Evolutionary conservation across 345 rosid genomes (phyloP).

Genomic region (Bruguiera gymnorhiza): DNA sequence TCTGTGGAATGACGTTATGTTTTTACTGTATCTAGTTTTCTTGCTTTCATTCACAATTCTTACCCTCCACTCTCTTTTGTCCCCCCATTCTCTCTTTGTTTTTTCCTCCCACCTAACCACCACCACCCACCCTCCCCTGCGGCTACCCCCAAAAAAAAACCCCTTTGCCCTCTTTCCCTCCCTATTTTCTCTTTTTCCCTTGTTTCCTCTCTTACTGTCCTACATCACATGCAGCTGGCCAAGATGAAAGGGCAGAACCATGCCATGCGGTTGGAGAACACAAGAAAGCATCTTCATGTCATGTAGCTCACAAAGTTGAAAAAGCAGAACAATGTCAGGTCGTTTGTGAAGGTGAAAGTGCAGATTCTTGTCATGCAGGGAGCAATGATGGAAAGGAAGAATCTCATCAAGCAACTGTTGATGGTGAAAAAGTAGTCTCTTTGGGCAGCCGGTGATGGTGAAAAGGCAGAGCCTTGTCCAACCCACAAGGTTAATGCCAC

Average conservation of each 20-base stretch:
- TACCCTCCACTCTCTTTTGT: too few relatives aligned
- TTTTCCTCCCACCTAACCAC: too few relatives aligned
- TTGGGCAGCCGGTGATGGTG: constrained; percentile 33
- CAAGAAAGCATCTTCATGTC: constrained; percentile 6
- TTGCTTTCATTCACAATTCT: too few relatives aligned
- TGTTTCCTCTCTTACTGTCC: too few relatives aligned
- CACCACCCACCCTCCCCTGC: too few relatives aligned
- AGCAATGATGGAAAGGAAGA: constrained; percentile 27
- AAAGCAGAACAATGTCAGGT: constrained; percentile 3
- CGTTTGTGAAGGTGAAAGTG: constrained; percentile 29
- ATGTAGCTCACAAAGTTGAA: constrained; percentile 4
- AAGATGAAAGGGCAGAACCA: neutral
- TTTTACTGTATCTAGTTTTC: too few relatives aligned
- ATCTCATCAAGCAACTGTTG: constrained; percentile 10
- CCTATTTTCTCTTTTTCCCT: too few relatives aligned
- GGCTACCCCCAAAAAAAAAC: too few relatives aligned
- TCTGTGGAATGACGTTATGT: too few relatives aligned
- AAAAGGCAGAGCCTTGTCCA: constrained; percentile 7
- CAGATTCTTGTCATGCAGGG: constrained; percentile 22
- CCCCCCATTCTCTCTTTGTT: too few relatives aligned
- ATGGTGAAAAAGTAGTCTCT: constrained; percentile 26
- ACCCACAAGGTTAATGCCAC: constrained; percentile 13
- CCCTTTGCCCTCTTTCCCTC: too few relatives aligned
- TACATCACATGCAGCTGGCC: neutral
- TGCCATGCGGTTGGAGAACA: constrained; percentile 19